Evolutionary conservation across 2,329 filamentous ascomycete species (phyloP).

Genomic region (Fusarium oxysporum): DNA sequence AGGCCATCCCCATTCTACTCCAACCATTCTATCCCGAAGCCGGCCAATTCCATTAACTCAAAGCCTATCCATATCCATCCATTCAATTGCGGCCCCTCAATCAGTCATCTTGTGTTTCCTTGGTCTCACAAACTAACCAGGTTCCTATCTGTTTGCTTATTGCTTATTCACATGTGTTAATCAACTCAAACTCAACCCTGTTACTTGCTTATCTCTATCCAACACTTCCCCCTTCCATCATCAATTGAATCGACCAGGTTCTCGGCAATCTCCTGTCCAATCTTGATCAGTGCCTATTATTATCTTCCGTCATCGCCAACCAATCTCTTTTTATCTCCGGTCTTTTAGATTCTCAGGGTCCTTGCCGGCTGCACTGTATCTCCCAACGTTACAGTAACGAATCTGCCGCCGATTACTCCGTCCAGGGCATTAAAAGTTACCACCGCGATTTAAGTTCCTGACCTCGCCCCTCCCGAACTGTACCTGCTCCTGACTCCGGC

Average conservation of each 20-base stretch:
- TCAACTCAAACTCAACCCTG: neutral
- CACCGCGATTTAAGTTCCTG: conserved; percentile 13
- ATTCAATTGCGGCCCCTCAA: conserved; percentile 27
- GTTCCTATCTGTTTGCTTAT: neutral
- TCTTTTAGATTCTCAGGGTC: conserved; percentile 32
- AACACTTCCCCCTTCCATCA: conserved; percentile 18
- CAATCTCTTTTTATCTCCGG: conserved; percentile 27
- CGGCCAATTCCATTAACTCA: conserved; percentile 29
- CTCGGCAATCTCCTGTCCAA: conserved; percentile 19
- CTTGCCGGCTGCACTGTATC: neutral
- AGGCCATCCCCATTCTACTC: conserved; percentile 3
- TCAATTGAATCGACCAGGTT: conserved; percentile 10
- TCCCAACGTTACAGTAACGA: neutral
- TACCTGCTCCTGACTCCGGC: conserved; percentile 36
- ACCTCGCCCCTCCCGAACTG: conserved; percentile 33
- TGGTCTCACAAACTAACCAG: neutral
- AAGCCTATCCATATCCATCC: conserved; percentile 17
- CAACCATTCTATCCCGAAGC: conserved; percentile 34
- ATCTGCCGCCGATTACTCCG: neutral
- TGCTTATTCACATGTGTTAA: conserved; percentile 7
- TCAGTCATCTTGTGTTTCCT: conserved; percentile 16
- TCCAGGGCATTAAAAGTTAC: neutral
- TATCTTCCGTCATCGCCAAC: conserved; percentile 34
- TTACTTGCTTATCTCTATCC: conserved; percentile 18
- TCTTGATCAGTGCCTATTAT: conserved; percentile 18